phyloP scores from a whole-genome alignment of 495 filamentous ascomycete genomes.

The Aspergillus baeticus region DNA sequence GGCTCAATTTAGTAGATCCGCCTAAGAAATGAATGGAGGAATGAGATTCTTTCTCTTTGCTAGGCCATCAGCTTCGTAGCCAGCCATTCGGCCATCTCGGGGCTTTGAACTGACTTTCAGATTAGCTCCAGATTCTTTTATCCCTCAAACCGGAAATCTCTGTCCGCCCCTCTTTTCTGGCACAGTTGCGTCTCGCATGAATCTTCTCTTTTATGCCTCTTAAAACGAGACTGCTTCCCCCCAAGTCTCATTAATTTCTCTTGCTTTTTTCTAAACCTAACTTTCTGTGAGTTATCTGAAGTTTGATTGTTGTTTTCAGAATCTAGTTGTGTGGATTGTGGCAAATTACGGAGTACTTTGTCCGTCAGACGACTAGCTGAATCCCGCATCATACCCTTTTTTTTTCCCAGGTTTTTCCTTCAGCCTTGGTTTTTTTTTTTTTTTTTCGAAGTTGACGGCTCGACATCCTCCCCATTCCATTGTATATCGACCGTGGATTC shows the following conservation, averaged over 20 bases:
- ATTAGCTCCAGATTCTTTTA: constrained; percentile 1
- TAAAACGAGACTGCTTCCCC: constrained; percentile 8
- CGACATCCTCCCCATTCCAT: background rate
- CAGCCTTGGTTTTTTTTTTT: background rate
- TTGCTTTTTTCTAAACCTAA: background rate
- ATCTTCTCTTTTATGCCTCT: constrained; percentile 8
- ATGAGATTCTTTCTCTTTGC: background rate
- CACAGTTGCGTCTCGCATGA: constrained; percentile 7
- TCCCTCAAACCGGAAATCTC: constrained; percentile 28
- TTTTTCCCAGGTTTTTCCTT: background rate
- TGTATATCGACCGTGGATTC: background rate
- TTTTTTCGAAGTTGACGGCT: background rate
- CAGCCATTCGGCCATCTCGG: constrained; percentile 1
- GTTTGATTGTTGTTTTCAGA: background rate
- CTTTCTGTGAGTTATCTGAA: constrained; percentile 14
- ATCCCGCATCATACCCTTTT: background rate
- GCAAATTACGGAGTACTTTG: constrained; percentile 8
- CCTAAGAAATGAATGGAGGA: background rate
- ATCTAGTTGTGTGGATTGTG: background rate
- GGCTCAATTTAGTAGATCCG: too few relatives aligned
- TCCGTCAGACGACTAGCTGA: background rate
- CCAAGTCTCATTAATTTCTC: background rate
- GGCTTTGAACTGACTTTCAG: background rate
- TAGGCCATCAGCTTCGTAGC: background rate
- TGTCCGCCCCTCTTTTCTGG: constrained; percentile 18